phyloP scores from a whole-genome alignment of 139 green algal species.

The Chlorella sp. region DNA sequence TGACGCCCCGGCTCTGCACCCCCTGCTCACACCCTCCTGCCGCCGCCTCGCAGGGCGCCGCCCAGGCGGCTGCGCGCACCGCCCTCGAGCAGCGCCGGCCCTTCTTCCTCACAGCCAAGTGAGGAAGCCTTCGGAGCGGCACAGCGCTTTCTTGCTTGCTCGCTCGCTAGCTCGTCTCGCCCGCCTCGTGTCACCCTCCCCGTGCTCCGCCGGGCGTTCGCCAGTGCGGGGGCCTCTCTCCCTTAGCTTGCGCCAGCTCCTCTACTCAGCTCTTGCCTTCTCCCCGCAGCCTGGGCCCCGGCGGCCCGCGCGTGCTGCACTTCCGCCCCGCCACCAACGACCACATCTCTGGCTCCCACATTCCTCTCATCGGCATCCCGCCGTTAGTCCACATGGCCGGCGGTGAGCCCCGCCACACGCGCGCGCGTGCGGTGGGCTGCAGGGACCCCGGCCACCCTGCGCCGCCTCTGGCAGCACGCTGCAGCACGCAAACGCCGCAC shows the following conservation, averaged over 20 bases:
- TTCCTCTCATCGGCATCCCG: slow-evolving; percentile 1
- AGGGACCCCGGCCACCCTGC: background rate
- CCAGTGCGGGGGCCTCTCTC: background rate
- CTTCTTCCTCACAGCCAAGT: too few species aligned
- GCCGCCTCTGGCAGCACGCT: background rate
- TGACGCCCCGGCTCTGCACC: too few species aligned
- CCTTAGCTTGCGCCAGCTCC: background rate
- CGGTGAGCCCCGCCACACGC: background rate
- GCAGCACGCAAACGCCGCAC: background rate
- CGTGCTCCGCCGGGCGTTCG: background rate
- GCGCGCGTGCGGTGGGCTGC: background rate
- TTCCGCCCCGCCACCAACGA: slow-evolving; percentile 4
- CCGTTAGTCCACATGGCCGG: background rate
- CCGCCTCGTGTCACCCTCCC: background rate
- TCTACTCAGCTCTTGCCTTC: background rate
- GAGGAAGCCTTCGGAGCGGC: background rate
- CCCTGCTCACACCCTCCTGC: too few species aligned
- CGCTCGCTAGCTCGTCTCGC: background rate
- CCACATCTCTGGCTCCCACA: background rate
- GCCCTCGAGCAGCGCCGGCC: too few species aligned
- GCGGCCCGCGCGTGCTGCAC: background rate
- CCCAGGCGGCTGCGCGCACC: too few species aligned
- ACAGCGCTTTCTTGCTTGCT: background rate
- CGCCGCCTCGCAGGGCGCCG: too few species aligned
- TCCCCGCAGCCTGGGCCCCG: background rate